A percentile compares a stretch with the other conserved stretches of the same genome.
phyloP scores from a whole-genome alignment of 371 early-diverging fungal genomes.

The Actinomortierella wolfii region DNA sequence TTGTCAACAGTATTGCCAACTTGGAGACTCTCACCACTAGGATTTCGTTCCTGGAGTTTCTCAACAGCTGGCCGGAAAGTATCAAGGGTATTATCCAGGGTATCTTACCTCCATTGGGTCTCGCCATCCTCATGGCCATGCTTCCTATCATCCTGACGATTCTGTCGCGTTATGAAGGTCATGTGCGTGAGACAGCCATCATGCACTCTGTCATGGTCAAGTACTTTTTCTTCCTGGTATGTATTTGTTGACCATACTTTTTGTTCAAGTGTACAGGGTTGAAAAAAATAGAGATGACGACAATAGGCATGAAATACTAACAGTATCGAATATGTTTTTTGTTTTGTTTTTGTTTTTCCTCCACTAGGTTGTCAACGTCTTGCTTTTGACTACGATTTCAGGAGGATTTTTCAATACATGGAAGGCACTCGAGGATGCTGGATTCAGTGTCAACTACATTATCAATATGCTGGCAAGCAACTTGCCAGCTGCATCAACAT shows the following conservation, averaged over 20 bases:
- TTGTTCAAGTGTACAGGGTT: too few species aligned
- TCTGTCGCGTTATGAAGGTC: slow-evolving; percentile 73
- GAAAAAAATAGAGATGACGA: too few species aligned
- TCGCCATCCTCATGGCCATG: slow-evolving; percentile 73
- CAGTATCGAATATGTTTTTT: background rate
- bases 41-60: slow-evolving; percentile 52
- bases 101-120: slow-evolving; percentile 74
- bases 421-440: slow-evolving; percentile 47
- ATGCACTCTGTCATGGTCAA: slow-evolving; percentile 61
- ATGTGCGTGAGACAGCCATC: slow-evolving; percentile 63
- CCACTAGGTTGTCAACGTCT: slow-evolving; percentile 73
- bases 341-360: background rate
- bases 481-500: slow-evolving; percentile 75
- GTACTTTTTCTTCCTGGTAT: slow-evolving; percentile 79
- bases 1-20: slow-evolving; percentile 67
- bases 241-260: slow-evolving; percentile 2
- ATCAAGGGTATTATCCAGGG: slow-evolving; percentile 76
- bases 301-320: too few species aligned
- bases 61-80: slow-evolving; percentile 32
- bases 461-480: slow-evolving; percentile 57
- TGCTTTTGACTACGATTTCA: slow-evolving; percentile 77
- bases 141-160: slow-evolving; percentile 73
- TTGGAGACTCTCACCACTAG: slow-evolving; percentile 55
- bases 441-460: slow-evolving; percentile 44
- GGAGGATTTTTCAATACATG: slow-evolving; percentile 63